Evolutionary conservation across 2,329 filamentous ascomycete species (phyloP).

Genomic region (Moelleriella libera): DNA sequence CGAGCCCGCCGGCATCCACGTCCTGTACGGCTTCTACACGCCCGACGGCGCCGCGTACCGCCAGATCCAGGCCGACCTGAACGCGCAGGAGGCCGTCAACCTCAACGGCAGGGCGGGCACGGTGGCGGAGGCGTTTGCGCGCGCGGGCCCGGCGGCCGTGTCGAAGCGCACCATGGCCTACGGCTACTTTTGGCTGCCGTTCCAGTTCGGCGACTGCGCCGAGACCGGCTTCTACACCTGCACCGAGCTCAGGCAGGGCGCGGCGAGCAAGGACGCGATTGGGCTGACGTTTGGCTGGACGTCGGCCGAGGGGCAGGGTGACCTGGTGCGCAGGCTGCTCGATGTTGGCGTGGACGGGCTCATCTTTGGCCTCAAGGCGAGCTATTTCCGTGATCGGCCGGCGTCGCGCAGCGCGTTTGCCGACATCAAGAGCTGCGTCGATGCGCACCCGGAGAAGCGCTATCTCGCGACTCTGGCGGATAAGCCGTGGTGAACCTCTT

Average conservation of each 20-base stretch:
- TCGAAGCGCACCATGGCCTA: slow-evolving; percentile 2
- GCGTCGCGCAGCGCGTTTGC: neutral
- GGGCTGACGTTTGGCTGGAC: neutral
- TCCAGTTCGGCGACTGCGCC: slow-evolving; percentile 4
- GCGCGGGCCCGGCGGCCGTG: neutral
- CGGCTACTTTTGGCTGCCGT: neutral
- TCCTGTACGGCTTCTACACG: slow-evolving; percentile 5
- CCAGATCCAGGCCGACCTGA: slow-evolving; percentile 1
- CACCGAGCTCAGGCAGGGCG: slow-evolving; percentile 1
- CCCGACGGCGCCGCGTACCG: neutral
- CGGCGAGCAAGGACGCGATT: neutral
- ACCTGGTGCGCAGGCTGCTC: neutral
- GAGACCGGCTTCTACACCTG: neutral
- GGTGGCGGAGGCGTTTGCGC: neutral
- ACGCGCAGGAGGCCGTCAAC: slow-evolving; percentile 2
- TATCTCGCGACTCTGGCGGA: neutral
- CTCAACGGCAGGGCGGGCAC: neutral
- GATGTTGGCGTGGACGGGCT: neutral
- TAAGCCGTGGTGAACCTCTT: neutral
- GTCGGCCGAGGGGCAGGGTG: neutral
- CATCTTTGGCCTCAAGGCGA: slow-evolving; percentile 1
- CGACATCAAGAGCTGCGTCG: slow-evolving; percentile 9
- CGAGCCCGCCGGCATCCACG: slow-evolving; percentile 1
- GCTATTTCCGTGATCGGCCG: neutral
- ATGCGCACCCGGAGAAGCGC: neutral